phyloP scores from a whole-genome alignment of 208 protist species.

The Acanthamoeba healyi region DNA sequence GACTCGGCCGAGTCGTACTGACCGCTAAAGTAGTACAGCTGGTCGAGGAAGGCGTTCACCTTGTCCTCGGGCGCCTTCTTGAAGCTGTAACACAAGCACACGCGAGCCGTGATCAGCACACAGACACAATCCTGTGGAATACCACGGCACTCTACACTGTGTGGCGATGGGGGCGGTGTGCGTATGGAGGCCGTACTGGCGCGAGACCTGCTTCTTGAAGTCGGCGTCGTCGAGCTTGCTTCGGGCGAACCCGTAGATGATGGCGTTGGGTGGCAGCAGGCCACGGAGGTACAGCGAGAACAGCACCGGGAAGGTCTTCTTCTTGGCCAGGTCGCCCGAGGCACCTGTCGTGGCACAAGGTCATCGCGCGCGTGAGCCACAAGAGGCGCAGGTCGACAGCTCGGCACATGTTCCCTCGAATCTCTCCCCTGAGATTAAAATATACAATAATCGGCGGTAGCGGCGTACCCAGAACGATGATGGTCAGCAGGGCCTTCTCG shows the following conservation, averaged over 20 bases:
- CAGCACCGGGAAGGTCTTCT: slow-evolving; percentile 85
- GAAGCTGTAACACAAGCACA: too few species aligned
- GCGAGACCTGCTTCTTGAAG: slow-evolving; percentile 76
- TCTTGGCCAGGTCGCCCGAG: slow-evolving; percentile 85
- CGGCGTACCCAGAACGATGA: slow-evolving; percentile 49
- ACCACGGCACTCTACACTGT: too few species aligned
- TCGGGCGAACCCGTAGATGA: slow-evolving; percentile 86
- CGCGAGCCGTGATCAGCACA: too few species aligned
- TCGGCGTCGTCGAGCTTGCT: slow-evolving; percentile 79
- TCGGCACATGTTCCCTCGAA: too few species aligned
- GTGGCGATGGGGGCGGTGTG: too few species aligned
- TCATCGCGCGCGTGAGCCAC: background rate
- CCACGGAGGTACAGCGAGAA: slow-evolving; percentile 80
- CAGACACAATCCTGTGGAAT: too few species aligned
- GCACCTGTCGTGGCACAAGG: background rate
- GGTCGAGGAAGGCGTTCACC: slow-evolving; percentile 76
- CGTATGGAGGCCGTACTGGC: too few species aligned
- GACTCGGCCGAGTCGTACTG: slow-evolving; percentile 77
- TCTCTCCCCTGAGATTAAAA: too few species aligned
- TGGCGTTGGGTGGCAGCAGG: slow-evolving; percentile 79
- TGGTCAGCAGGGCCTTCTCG: slow-evolving; percentile 25
- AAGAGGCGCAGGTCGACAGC: too few species aligned
- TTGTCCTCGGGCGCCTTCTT: slow-evolving; percentile 80
- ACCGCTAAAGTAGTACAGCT: slow-evolving; percentile 80
- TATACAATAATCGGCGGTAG: background rate